These are phyloP conservation scores for Schizophyllum commune DNA, from an alignment of 1,284 basidiomycete species.

Conservation along the genomic window DNA sequence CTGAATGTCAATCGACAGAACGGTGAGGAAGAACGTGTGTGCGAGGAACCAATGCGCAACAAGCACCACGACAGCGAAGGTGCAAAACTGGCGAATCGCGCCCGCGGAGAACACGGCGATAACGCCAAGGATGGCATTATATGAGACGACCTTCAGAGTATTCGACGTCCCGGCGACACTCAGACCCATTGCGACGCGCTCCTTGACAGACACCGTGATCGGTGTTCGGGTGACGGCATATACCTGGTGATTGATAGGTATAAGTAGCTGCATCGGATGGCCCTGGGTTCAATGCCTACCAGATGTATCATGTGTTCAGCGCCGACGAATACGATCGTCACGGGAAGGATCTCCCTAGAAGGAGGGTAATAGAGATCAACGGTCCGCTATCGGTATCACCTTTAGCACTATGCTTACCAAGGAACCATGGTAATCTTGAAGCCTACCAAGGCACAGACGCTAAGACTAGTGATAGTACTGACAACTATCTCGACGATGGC, in stretches of 20 bases:
- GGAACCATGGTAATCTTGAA: conserved; percentile 85
- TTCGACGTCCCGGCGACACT: conserved; percentile 86
- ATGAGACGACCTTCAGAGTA: conserved; percentile 84
- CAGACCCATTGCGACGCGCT: conserved; percentile 85
- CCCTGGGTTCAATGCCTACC: conserved; percentile 36
- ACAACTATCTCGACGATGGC: conserved; percentile 87
- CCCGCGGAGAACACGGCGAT: conserved; percentile 74
- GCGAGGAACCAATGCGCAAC: conserved; percentile 95
- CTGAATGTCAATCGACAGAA: conserved; percentile 86
- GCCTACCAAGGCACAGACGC: conserved; percentile 80
- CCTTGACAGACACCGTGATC: conserved; percentile 85
- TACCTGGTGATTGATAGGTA: conserved; percentile 39
- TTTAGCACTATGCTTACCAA: conserved; percentile 42
- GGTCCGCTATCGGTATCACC: conserved; percentile 5
- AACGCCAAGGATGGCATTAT: conserved; percentile 75
- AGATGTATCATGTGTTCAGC: conserved; percentile 97
- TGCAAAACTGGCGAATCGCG: conserved; percentile 89
- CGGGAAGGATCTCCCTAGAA: conserved; percentile 76
- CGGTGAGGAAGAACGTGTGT: conserved; percentile 87
- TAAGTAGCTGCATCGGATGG: conserved; percentile 1
- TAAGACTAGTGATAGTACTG: conserved; percentile 89
- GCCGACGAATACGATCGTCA: conserved; percentile 93
- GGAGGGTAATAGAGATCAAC: conserved; percentile 1
- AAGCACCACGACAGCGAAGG: conserved; percentile 89
- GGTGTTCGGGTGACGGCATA: conserved; percentile 88